These are phyloP conservation scores for Sanghuangporus baumii DNA, from an alignment of 1,284 basidiomycete genomes.

Conservation along the genomic window DNA sequence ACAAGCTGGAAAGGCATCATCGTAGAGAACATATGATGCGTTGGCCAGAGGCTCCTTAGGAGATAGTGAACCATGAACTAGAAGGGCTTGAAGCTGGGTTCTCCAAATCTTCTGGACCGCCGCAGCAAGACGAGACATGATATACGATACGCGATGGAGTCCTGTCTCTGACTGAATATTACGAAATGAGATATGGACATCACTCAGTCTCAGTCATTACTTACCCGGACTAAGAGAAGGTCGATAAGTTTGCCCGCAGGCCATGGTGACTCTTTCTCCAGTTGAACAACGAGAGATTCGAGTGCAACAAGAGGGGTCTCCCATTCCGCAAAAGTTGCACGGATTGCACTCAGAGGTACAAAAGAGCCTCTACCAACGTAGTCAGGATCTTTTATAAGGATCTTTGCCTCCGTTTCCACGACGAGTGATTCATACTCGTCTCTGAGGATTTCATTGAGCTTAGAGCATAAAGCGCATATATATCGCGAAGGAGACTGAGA, in stretches of 20 bases:
- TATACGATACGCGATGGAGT: conserved; percentile 64
- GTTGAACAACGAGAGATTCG: conserved; percentile 51
- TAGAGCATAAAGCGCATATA: conserved; percentile 68
- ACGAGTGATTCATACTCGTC: conserved; percentile 79
- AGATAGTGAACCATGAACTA: conserved; percentile 72
- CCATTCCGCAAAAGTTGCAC: conserved; percentile 80
- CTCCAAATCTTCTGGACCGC: conserved; percentile 80
- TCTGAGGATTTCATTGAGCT: conserved; percentile 65
- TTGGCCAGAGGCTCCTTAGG: conserved; percentile 51
- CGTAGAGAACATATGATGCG: conserved; percentile 46
- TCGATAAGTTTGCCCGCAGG: conserved; percentile 75
- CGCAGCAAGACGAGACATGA: conserved; percentile 59
- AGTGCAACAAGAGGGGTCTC: conserved; percentile 74
- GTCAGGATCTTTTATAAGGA: conserved; percentile 62
- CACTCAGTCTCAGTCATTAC: not conserved
- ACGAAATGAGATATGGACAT: not conserved
- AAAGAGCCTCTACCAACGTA: conserved; percentile 72
- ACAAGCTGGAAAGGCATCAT: conserved; percentile 68
- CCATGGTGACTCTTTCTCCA: conserved; percentile 54
- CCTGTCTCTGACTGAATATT: conserved; percentile 53
- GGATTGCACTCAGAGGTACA: conserved; percentile 76
- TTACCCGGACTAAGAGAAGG: conserved; percentile 50
- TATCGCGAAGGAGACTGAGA: conserved; percentile 66
- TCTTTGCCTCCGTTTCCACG: conserved; percentile 73
- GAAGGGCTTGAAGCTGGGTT: conserved; percentile 68